phyloP scores from a whole-genome alignment of 805 yeast genomes.

The Candida lessepsii region DNA sequence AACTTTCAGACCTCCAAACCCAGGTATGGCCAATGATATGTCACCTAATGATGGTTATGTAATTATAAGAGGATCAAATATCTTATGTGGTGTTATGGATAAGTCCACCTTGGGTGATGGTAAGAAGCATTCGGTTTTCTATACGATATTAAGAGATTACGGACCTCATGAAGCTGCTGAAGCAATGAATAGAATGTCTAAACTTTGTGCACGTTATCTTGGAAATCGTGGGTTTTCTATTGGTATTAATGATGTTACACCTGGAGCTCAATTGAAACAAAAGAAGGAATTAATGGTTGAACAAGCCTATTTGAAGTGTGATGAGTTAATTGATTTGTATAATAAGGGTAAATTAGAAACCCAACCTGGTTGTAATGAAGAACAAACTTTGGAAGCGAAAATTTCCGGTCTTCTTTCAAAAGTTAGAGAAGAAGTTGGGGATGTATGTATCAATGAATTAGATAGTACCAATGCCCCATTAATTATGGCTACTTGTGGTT shows the following conservation, averaged over 20 bases:
- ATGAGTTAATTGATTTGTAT: constrained; percentile 76
- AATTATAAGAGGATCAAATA: constrained; percentile 82
- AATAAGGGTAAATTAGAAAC: constrained; percentile 89
- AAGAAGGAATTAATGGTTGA: constrained; percentile 89
- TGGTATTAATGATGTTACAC: constrained; percentile 97
- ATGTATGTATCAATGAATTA: constrained; percentile 89
- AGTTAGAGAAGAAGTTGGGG: constrained; percentile 99
- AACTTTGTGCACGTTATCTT: constrained; percentile 89
- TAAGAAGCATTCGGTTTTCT: constrained; percentile 93
- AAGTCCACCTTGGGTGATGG: constrained; percentile 97
- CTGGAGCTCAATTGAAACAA: constrained; percentile 70
- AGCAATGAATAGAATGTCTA: constrained; percentile 99
- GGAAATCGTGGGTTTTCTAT: constrained; percentile 97
- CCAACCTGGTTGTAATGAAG: constrained; percentile 99
- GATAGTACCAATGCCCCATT: constrained; percentile 92
- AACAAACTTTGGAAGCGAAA: constrained; percentile 95
- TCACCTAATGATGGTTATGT: constrained; percentile 97
- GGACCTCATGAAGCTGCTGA: constrained; percentile 95
- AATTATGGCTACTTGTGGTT: constrained; percentile 99
- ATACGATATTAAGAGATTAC: constrained; percentile 90
- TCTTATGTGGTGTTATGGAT: constrained; percentile 94
- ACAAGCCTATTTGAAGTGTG: constrained; percentile 86
- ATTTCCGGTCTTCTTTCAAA: constrained; percentile 95
- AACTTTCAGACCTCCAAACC: constrained; percentile 75
- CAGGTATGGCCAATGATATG: constrained; percentile 83